phyloP scores from a whole-genome alignment of 1,139 yeast genomes.

The Taiozyma sp. region DNA sequence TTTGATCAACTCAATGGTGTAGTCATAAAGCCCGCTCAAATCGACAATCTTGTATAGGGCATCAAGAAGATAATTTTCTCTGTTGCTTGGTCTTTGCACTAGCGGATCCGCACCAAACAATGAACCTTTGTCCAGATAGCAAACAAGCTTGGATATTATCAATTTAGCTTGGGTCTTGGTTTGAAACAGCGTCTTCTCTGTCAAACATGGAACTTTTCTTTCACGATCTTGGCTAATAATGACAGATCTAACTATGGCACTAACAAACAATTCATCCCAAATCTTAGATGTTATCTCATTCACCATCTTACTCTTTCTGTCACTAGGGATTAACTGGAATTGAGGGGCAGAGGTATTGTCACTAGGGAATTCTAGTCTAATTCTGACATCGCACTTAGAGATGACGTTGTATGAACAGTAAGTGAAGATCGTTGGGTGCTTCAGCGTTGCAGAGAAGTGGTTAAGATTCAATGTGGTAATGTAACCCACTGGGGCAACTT shows the following conservation, averaged over 20 bases:
- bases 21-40: constrained; percentile 59
- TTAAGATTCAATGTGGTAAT: constrained; percentile 66
- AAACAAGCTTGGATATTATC: constrained; percentile 58
- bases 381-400: constrained; percentile 64
- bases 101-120: constrained; percentile 59
- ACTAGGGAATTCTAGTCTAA: constrained; percentile 59
- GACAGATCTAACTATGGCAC: constrained; percentile 67
- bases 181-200: constrained; percentile 40
- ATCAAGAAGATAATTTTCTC: constrained; percentile 73
- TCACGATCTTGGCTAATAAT: constrained; percentile 63
- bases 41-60: constrained; percentile 63
- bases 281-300: constrained; percentile 31
- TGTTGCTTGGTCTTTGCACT: constrained; percentile 62
- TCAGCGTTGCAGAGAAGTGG: constrained; percentile 9
- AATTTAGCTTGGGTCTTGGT: constrained; percentile 44
- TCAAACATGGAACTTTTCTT: constrained; percentile 53
- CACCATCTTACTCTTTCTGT: constrained; percentile 23
- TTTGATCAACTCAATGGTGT: constrained; percentile 51
- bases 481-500: constrained; percentile 64
- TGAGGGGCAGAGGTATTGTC: constrained; percentile 11
- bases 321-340: constrained; percentile 33
- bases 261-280: constrained; percentile 83
- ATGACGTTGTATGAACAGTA: constrained; percentile 66
- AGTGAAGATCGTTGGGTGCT: constrained; percentile 50
- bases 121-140: constrained; percentile 62